These are phyloP conservation scores for Sarocladium strictum DNA, from an alignment of 2,329 filamentous ascomycete species.

Conservation along the genomic window DNA sequence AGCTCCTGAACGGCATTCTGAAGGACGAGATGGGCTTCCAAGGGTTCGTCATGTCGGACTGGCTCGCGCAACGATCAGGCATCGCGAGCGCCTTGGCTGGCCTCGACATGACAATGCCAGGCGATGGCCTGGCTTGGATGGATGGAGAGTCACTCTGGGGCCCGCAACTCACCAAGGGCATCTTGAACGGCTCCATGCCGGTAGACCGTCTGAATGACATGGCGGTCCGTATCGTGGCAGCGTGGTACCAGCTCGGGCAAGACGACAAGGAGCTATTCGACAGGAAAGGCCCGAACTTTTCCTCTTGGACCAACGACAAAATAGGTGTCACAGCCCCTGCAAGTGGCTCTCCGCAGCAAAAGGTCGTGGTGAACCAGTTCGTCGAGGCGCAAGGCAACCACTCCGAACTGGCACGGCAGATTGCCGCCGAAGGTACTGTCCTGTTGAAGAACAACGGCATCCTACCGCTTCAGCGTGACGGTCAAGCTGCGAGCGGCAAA, in stretches of 20 bases:
- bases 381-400: conserved; percentile 55
- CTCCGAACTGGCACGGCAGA: conserved; percentile 40
- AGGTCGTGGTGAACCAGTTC: conserved; percentile 58
- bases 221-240: conserved; percentile 77
- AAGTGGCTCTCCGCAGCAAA: conserved; percentile 31
- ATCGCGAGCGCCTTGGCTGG: conserved; percentile 52
- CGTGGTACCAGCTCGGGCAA: conserved; percentile 85
- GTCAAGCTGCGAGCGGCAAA: conserved; percentile 21
- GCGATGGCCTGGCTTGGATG: conserved; percentile 60
- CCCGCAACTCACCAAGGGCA: conserved; percentile 72
- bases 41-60: conserved; percentile 63
- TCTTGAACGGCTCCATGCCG: conserved; percentile 78
- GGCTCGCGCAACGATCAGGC: conserved; percentile 53
- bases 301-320: conserved; percentile 60
- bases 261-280: conserved; percentile 63
- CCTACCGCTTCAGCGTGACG: conserved; percentile 37
- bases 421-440: conserved; percentile 53
- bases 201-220: conserved; percentile 80
- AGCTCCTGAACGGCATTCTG: conserved; percentile 59
- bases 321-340: conserved; percentile 50
- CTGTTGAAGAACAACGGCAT: conserved; percentile 56
- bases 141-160: conserved; percentile 68
- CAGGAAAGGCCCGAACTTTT: conserved; percentile 72
- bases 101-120: conserved; percentile 66
- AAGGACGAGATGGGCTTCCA: conserved; percentile 70